These are phyloP conservation scores for Daldinia eschscholtzii DNA, from an alignment of 2,329 filamentous ascomycete genomes.

Conservation along the genomic window DNA sequence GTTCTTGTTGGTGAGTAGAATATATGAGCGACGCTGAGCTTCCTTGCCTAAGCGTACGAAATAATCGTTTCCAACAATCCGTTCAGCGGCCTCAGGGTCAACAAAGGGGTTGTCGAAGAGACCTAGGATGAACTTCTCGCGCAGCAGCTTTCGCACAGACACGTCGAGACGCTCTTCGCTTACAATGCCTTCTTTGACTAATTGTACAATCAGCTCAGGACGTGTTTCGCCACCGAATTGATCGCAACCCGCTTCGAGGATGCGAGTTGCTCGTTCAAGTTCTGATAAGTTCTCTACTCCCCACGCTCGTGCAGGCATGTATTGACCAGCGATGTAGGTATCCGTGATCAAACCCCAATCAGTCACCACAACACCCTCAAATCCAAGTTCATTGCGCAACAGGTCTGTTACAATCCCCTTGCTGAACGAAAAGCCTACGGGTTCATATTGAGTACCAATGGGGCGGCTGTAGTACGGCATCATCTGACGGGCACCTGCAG, in stretches of 20 bases:
- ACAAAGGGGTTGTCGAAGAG: slow-evolving; percentile 66
- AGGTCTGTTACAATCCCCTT: slow-evolving; percentile 64
- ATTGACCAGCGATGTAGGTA: slow-evolving; percentile 56
- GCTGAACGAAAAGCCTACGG: slow-evolving; percentile 65
- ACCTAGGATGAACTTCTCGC: slow-evolving; percentile 65
- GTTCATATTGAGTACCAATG: slow-evolving; percentile 60
- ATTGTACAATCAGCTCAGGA: slow-evolving; percentile 62
- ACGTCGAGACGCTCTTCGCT: slow-evolving; percentile 60
- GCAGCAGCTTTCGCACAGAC: slow-evolving; percentile 61
- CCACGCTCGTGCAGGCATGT: slow-evolving; percentile 64
- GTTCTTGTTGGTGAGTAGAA: slow-evolving; percentile 46
- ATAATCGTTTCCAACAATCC: slow-evolving; percentile 59
- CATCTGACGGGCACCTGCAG: slow-evolving; percentile 63
- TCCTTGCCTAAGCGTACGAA: slow-evolving; percentile 56
- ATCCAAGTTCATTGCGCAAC: slow-evolving; percentile 61
- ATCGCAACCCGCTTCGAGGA: slow-evolving; percentile 65
- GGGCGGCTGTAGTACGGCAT: slow-evolving; percentile 66
- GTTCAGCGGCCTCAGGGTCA: slow-evolving; percentile 57
- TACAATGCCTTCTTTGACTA: slow-evolving; percentile 58
- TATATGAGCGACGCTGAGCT: slow-evolving; percentile 51
- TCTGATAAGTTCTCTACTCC: slow-evolving; percentile 61
- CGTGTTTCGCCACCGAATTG: slow-evolving; percentile 65
- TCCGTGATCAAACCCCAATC: slow-evolving; percentile 68
- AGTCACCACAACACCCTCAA: slow-evolving; percentile 64
- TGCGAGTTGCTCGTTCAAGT: slow-evolving; percentile 57